Conservation (phyloP, 1,139 yeast genomes). For the Wickerhamomyces sp. region DNA sequence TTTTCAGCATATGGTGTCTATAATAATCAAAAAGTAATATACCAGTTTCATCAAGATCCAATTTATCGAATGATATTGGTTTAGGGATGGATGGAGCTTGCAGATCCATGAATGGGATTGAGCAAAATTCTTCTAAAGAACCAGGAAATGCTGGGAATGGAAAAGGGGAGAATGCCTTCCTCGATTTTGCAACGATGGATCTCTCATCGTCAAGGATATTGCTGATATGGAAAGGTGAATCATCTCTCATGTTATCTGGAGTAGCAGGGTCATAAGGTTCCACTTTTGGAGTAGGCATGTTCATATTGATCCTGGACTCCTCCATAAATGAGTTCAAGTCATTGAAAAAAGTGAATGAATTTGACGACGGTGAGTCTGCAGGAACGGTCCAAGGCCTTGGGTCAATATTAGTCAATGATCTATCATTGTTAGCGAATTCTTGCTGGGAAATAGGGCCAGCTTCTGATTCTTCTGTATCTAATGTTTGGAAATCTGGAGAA, state of each 20-base stretch:
- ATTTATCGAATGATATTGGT: background rate
- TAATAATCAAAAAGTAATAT: slow-evolving; percentile 60
- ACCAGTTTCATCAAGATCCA: slow-evolving; percentile 38
- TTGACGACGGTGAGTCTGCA: too few species aligned
- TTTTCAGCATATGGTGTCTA: slow-evolving; percentile 51
- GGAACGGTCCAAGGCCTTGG: too few species aligned
- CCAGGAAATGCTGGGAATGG: background rate
- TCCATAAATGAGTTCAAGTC: background rate
- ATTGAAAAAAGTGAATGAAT: background rate
- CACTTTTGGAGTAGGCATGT: background rate
- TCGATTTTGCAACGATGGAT: too few species aligned
- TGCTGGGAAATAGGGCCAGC: too few species aligned
- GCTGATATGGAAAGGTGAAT: too few species aligned
- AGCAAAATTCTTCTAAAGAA: slow-evolving; percentile 6
- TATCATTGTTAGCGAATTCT: too few species aligned
- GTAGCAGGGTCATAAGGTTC: background rate
- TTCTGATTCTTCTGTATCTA: too few species aligned
- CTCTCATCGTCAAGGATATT: too few species aligned
- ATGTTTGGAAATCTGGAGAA: too few species aligned
- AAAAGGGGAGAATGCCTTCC: too few species aligned
- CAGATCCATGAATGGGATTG: slow-evolving; percentile 1
- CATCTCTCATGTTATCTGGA: background rate
- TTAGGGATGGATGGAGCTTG: background rate
- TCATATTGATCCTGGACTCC: background rate
- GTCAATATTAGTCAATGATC: too few species aligned